These are phyloP conservation scores for Leccinum subtestaceum DNA, from an alignment of 768 basidiomycete species.

Conservation along the genomic window DNA sequence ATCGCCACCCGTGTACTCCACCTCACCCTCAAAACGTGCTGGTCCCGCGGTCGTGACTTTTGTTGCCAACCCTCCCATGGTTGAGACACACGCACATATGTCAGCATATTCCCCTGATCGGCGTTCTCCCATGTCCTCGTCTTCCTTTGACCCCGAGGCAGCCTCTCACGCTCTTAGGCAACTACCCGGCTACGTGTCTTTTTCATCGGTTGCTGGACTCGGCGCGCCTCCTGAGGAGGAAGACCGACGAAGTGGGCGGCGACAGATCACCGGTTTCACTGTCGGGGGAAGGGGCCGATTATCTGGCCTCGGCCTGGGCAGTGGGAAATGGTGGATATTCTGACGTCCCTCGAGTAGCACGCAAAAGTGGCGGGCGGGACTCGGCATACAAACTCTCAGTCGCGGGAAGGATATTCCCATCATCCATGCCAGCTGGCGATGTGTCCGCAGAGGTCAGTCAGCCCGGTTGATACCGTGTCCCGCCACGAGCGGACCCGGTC, in stretches of 20 bases:
- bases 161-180: constrained; percentile 56
- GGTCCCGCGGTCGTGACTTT: constrained; percentile 24
- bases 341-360: constrained; percentile 1
- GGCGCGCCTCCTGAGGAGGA: constrained; percentile 54
- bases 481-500: constrained; percentile 5
- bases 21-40: constrained; percentile 29
- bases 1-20: constrained; percentile 27
- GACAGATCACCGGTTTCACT: constrained; percentile 16
- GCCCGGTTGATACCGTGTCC: constrained; percentile 6
- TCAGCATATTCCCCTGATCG: constrained; percentile 10
- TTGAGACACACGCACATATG: constrained; percentile 11
- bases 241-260: constrained; percentile 31
- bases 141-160: constrained; percentile 60
- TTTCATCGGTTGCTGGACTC: constrained; percentile 63
- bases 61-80: constrained; percentile 17
- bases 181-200: constrained; percentile 66
- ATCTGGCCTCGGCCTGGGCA: constrained; percentile 27
- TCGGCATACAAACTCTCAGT: constrained; percentile 8
- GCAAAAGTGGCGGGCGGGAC: constrained; percentile 5
- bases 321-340: constrained; percentile 34
- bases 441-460: constrained; percentile 24
- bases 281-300: constrained; percentile 20
- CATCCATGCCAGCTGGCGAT: not conserved
- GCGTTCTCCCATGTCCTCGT: constrained; percentile 18
- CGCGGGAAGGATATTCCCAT: not conserved